phyloP scores from a whole-genome alignment of 345 rosid species.

The Brassica juncea region DNA sequence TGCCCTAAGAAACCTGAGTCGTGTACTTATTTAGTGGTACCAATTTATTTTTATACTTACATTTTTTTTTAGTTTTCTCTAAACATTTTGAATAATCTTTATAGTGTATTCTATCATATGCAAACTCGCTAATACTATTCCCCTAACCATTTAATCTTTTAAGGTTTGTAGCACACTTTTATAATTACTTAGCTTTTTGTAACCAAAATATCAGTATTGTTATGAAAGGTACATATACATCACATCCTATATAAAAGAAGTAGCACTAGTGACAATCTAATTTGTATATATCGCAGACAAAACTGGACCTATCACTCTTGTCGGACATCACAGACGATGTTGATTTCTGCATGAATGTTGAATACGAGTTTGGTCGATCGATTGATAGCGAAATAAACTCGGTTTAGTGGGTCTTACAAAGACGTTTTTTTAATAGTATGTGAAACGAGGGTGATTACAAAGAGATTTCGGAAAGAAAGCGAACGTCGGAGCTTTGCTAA shows the following conservation, averaged over 20 bases:
- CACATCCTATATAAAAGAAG: background rate
- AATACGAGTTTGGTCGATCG: no score
- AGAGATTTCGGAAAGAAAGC: no score
- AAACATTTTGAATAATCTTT: background rate
- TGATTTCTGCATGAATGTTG: constrained; percentile 65
- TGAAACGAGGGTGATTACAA: no score
- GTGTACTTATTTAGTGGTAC: constrained; percentile 67
- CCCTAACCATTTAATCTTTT: background rate
- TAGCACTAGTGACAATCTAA: background rate
- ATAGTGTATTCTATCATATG: background rate
- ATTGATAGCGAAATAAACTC: no score
- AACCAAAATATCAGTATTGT: background rate
- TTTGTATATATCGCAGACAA: constrained; percentile 42
- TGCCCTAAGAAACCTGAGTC: constrained; percentile 65
- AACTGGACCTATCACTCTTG: constrained; percentile 50
- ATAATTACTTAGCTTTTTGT: background rate
- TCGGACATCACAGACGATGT: constrained; percentile 54
- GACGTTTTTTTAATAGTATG: no score
- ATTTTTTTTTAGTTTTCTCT: background rate
- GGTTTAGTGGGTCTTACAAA: no score
- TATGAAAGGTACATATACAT: background rate
- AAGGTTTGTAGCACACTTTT: background rate
- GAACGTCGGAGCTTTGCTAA: no score
- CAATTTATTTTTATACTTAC: background rate
- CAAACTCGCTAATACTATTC: background rate